These are phyloP conservation scores for Pseudogymnoascus sp. DNA, from an alignment of 2,329 filamentous ascomycete genomes.

Conservation along the genomic window DNA sequence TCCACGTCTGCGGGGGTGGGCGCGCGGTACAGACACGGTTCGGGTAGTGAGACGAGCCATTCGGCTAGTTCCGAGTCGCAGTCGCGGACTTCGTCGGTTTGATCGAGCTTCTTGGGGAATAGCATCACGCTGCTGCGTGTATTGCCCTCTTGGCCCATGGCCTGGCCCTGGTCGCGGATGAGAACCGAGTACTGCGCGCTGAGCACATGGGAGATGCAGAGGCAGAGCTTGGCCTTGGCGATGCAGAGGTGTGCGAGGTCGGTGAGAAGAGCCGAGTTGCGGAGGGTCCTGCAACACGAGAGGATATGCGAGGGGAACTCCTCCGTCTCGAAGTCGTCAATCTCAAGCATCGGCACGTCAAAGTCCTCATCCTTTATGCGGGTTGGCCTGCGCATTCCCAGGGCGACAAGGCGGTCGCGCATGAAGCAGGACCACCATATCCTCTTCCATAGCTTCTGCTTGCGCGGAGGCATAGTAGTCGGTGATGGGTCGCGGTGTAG, in stretches of 20 bases:
- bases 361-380: constrained; percentile 90
- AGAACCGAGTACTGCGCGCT: constrained; percentile 88
- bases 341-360: constrained; percentile 81
- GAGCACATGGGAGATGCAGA: constrained; percentile 83
- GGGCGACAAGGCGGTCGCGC: constrained; percentile 82
- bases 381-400: constrained; percentile 89
- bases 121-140: constrained; percentile 75
- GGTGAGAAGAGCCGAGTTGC: constrained; percentile 64
- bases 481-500: constrained; percentile 78
- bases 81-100: constrained; percentile 66
- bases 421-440: constrained; percentile 99
- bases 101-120: constrained; percentile 78
- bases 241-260: constrained; percentile 84
- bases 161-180: constrained; percentile 72
- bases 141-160: constrained; percentile 65
- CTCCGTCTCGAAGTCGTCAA: constrained; percentile 77
- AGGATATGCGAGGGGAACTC: constrained; percentile 61
- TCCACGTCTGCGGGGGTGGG: constrained; percentile 48
- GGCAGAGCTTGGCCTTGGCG: constrained; percentile 80
- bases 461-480: constrained; percentile 64
- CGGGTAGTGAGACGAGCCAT: constrained; percentile 68
- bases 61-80: constrained; percentile 73
- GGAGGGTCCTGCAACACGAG: constrained; percentile 60
- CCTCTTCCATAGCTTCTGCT: constrained; percentile 82
- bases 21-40: constrained; percentile 60